Evolutionary conservation across 306 rosid species (phyloP), one percentile per base, ranked within the genome.

Genomic region (Carpinus viminea): DNA sequence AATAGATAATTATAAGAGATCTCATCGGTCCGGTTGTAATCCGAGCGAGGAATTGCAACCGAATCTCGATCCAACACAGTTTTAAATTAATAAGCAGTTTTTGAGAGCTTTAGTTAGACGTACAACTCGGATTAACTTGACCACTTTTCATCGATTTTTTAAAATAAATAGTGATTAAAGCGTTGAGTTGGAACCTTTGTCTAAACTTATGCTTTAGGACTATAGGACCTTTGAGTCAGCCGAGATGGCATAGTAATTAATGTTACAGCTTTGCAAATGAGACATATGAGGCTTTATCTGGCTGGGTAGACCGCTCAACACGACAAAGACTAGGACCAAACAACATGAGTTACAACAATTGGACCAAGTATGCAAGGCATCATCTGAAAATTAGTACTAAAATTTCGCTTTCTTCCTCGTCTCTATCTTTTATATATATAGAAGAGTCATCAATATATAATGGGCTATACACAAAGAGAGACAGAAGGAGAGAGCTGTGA

Each of bases 251-350:
- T 61, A 5, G 12, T 24, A 59, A 31, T 31, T 2, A 55, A 61
- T 13, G 12, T 28, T 4, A 61, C 9, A 4, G n/a, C 41, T 8
- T 24, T 5, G 18, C 12, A 28, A 3, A 7, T 26, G 43, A 28
- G n/a, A 12, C 1, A 7, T 2, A 41, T 7, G 51, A 18, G 51
- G 51, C 72, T 68, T 8, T 12, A 36, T 26, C 34, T 76, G 2
- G 38, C 46, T 41, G 43, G 12, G 64, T 45, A 77, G 16, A 50
- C 28, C 48, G 53, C 57, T 53, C 26, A 13, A 61, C 41, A 9
- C 9, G 74, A 79, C 48, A 74, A 55, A 28, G 83, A 78, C 86
- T 43, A 56, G 20, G 12, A 47, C 55, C 78, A 74, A 72, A 76
- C 57, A 31, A 31, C 34, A 31, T 31, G 34, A 31, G 34, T 31